Conservation (phyloP, 2,329 filamentous ascomycete species). For the Helotiales sp. region DNA sequence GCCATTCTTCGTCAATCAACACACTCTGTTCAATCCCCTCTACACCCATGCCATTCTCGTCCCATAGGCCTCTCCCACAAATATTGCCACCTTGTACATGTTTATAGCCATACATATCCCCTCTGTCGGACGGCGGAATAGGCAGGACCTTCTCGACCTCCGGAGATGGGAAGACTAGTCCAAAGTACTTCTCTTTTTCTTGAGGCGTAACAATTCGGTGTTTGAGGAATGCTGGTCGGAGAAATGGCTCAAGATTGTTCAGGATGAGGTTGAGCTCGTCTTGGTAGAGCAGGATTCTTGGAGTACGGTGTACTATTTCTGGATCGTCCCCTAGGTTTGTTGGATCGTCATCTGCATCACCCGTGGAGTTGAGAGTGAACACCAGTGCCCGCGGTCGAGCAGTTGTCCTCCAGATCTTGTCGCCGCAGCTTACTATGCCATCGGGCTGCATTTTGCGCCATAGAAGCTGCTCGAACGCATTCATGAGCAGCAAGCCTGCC, state of each 20-base stretch:
- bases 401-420: neutral
- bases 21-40: neutral
- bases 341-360: too few species aligned
- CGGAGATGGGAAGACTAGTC: neutral
- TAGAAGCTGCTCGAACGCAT: neutral
- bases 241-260: neutral
- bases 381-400: neutral
- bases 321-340: too few species aligned
- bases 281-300: neutral
- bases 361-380: neutral
- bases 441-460: neutral
- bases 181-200: neutral
- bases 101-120: neutral
- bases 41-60: neutral
- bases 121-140: neutral
- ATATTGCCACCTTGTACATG: neutral
- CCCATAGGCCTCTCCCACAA: neutral
- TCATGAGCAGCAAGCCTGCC: neutral
- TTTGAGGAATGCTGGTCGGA: neutral
- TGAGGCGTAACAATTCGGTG: neutral
- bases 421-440: neutral
- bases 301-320: neutral
- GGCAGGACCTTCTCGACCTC: neutral
- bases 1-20: neutral
- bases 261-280: neutral